Evolutionary conservation across 495 filamentous ascomycete species (phyloP), one percentile per base, ranked within the genome.

Genomic region (Penicillium pancosmium): DNA sequence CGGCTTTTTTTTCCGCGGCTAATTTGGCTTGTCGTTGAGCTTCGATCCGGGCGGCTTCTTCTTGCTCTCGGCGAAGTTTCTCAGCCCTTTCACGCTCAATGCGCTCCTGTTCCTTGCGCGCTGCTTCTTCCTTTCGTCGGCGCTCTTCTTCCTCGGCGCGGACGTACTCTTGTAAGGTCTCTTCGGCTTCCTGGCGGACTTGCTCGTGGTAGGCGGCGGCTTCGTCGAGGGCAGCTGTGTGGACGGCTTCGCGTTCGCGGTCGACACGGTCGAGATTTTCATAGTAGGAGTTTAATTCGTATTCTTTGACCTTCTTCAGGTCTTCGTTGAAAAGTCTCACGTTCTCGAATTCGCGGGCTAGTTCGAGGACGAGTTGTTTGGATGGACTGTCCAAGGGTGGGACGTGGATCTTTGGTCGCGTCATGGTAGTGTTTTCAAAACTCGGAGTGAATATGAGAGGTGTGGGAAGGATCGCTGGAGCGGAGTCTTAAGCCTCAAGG

Each of bases 161-260:
- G 23, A 73, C 61, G 44, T 79, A 70, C 11, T 64, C 68, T 23
- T 63, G 68, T 46, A 80, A 35, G 0, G 66, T 69, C 7, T 67
- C 69, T 56, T 82, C 77, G 2, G 90, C 90, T 25, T 82, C 80
- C 55, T 84, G 78, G 15, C 86, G 78, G 15, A 92, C 77, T 13
- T 81, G 79, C 2, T 88, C 82, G 63, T 92, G 88, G 57, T 83
- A 79, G 19, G 73, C 79, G 13, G 80, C 82, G 1, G 85, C 88
- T 43, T 80, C 74, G 41, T 85, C 84, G 15, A 93, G 80, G 2
- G 88, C 83, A 48, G 79, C 78, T 55, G 79, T 79, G 57, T 91
- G 86, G 6, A 75, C 61, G 4, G 70, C 74, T 62, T 78, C 79
- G 1, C 62, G 66, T 38, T 79, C 72, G 5, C 71, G 73, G 18